Evolutionary conservation across 495 filamentous ascomycete species (phyloP), one percentile per base, ranked within the genome.

Genomic region (Talaromyces adpressus): DNA sequence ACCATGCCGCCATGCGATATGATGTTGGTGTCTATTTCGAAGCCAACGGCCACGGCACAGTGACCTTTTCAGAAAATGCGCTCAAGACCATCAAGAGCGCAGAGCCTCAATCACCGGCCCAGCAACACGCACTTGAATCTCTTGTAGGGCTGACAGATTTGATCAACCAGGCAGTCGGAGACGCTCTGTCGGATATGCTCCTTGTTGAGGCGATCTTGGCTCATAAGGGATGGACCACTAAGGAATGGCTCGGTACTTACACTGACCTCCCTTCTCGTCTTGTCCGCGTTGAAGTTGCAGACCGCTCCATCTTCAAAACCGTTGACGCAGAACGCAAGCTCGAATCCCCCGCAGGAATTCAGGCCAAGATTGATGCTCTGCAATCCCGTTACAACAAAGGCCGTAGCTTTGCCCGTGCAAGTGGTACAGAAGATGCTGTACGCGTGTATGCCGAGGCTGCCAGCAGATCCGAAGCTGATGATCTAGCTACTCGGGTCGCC

Each of bases 21-120:
- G 95, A 98, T 70, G 87, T 97, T 58, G 94, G 94, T 49, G 91
- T 98, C 60, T 98, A 98, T 76, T 98, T 98, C 69, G 94, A 98
- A 76, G 94, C 94, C 57, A 98, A 98, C 70, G 94, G 94, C 57
- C 94, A 98, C 73, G 94, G 94, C 61, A 98, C 94, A 25, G 91
- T 98, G 25, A 86, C 97, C 45, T 98, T 98, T 82, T 96, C 91
- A 2, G 85, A 87, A 39, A 82, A 86, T 53, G 92, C 94, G 0
- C 72, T 93, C 9, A 88, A 87, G 67, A 81, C 82, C 29, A 93
- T 98, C 77, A 81, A 84, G 63, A 87, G 79, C 61, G 85, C 87
- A 53, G 84, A 91, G 68, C 93, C 94, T 2, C 88, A 95, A 73
- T 96, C 92, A 0, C 93, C 95, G 1, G 94, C 89, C 12, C 95